Evolutionary conservation across 1,139 yeast species (phyloP), one percentile per base, ranked within the genome.

Genomic region (Pichia sp.): DNA sequence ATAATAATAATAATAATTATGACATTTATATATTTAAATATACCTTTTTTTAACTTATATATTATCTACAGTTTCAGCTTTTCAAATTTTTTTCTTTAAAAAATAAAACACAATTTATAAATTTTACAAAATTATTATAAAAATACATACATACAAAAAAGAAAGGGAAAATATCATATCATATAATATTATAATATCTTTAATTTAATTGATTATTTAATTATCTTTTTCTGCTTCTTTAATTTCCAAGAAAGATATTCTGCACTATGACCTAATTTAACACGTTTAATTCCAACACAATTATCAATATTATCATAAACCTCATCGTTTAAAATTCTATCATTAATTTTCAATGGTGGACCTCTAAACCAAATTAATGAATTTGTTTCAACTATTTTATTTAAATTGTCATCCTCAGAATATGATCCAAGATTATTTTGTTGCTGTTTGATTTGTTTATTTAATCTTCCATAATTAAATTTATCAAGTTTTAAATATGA

Each of bases 301-400:
- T 32, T 40, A 16, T 48, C 50, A 10, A 11, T 5, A 11, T 43
- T 42, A 29, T 38, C 48, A 23, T 46, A 34, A 23, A 32, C 44
- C 10, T 54, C 53, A 11, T 46, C 48, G 63, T 59, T 67, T 54
- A 45, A 40, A 29, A 80, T 65, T 50, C 84, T 69, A 55, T 74
- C 77, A 2, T 75, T 65, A 20, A 81, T 65, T 43, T 73, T 68
- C 9, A 82, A 67, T 11, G 96, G 95, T 7, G 96, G 89, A 3
- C 92, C 78, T 51, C 87, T 74, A 63, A 82, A 87, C 90, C 96
- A 89, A 23, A 86, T 65, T 35, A 83, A 60, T 46, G 51, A 33
- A 35, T 50, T 52, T 4, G 28, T 37, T 51, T 39, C 57, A 60
- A 44, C 37, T 20, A 20, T 25, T 16, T 5, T 25, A 27, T 16